Conservation (phyloP, 371 early-diverging fungal species). For the Zopfochytrium polystomum region DNA sequence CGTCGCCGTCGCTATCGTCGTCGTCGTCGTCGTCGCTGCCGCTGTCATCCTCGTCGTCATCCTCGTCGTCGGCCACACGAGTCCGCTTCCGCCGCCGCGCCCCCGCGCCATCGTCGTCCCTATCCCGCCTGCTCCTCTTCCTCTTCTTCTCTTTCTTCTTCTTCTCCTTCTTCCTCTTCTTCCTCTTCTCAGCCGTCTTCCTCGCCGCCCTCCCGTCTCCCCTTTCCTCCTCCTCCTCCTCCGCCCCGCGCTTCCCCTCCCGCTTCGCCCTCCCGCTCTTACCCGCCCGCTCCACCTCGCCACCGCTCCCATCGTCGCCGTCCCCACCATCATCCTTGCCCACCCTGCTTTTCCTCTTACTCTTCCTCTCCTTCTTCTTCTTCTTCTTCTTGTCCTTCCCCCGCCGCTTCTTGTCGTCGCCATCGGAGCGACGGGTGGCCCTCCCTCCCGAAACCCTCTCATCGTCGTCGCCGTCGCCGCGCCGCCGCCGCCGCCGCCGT, state of each 20-base stretch:
- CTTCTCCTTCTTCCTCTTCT: conserved; percentile 19
- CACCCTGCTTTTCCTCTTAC: too few relatives aligned
- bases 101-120: too few relatives aligned
- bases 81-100: too few relatives aligned
- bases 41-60: conserved; percentile 11
- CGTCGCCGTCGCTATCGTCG: conserved; percentile 5
- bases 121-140: conserved; percentile 4
- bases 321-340: not conserved
- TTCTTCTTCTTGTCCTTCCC: too few relatives aligned
- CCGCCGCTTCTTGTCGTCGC: too few relatives aligned
- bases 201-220: conserved; percentile 5
- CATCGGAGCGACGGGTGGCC: too few relatives aligned
- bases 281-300: not conserved
- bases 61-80: not conserved
- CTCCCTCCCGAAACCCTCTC: too few relatives aligned
- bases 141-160: conserved; percentile 3
- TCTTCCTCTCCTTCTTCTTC: too few relatives aligned
- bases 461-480: too few relatives aligned
- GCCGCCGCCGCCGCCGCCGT: too few relatives aligned
- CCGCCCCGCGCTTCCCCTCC: conserved; percentile 5
- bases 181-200: not conserved
- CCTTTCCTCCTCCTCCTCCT: conserved; percentile 11
- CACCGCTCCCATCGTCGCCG: not conserved
- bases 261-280: too few relatives aligned
- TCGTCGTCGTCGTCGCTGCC: not conserved